phyloP scores from a whole-genome alignment of 2,329 filamentous ascomycete genomes.

The Botryotinia calthae region DNA sequence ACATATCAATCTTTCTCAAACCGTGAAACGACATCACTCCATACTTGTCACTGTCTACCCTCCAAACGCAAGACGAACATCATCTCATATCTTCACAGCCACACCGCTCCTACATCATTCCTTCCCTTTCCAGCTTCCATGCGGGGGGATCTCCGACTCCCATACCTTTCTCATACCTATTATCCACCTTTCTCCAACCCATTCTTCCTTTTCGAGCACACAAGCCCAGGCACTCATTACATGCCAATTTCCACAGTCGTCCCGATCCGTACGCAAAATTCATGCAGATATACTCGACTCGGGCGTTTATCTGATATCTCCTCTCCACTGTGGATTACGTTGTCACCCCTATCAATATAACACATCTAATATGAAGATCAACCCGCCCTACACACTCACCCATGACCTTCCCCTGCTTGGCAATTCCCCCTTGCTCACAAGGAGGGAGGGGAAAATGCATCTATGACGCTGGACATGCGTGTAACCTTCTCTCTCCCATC shows the following conservation, averaged over 20 bases:
- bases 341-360: neutral
- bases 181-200: neutral
- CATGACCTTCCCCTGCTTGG: neutral
- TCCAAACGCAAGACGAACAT: neutral
- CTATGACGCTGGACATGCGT: neutral
- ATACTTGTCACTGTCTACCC: neutral
- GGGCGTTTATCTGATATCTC: neutral
- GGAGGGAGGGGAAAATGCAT: neutral
- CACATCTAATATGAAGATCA: slow-evolving; percentile 12
- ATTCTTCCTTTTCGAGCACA: neutral
- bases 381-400: slow-evolving; percentile 3
- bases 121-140: slow-evolving; percentile 1
- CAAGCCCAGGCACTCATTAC: neutral
- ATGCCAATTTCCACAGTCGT: neutral
- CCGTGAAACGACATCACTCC: neutral
- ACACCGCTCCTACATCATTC: neutral
- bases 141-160: neutral
- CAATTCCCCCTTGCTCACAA: neutral
- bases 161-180: neutral
- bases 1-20: slow-evolving; percentile 4
- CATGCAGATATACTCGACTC: slow-evolving; percentile 6
- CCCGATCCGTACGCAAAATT: neutral
- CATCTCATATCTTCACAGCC: slow-evolving; percentile 9
- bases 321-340: neutral
- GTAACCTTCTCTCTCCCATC: neutral